Conservation (phyloP, 495 filamentous ascomycete genomes). For the Annulohypoxylon nitens region DNA sequence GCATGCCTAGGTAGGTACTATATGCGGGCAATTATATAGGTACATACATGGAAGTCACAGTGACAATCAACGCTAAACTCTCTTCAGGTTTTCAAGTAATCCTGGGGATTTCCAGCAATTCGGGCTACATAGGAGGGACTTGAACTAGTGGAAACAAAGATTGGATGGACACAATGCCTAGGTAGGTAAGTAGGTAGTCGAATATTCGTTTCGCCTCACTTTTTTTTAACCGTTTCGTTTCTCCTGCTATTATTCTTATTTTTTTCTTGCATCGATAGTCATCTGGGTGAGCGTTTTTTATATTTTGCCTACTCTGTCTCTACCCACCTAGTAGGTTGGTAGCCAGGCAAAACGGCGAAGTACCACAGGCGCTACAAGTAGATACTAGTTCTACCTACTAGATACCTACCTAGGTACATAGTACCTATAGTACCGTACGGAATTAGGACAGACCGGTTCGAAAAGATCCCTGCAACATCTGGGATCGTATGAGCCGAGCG, state of each 20-base stretch:
- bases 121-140: not conserved
- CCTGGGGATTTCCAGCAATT: too few relatives aligned
- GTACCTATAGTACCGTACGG: not conserved
- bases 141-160: not conserved
- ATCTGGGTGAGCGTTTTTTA: constrained; percentile 16
- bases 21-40: too few relatives aligned
- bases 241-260: not conserved
- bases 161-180: not conserved
- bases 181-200: not conserved
- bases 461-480: not conserved
- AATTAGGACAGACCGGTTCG: not conserved
- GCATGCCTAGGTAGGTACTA: not conserved
- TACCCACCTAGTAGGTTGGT: not conserved
- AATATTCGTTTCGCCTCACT: constrained; percentile 20
- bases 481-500: not conserved
- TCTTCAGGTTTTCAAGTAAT: too few relatives aligned
- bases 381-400: not conserved
- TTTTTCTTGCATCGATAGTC: constrained; percentile 16
- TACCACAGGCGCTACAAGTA: not conserved
- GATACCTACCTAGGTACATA: too few relatives aligned
- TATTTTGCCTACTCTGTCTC: not conserved
- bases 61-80: too few relatives aligned
- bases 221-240: not conserved
- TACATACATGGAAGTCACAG: not conserved
- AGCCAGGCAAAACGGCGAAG: not conserved